A percentile compares a stretch with the other conserved stretches of the same genome.
Evolutionary conservation across 2,329 filamentous ascomycete species (phyloP).

Genomic region (Colletotrichum orbiculare): DNA sequence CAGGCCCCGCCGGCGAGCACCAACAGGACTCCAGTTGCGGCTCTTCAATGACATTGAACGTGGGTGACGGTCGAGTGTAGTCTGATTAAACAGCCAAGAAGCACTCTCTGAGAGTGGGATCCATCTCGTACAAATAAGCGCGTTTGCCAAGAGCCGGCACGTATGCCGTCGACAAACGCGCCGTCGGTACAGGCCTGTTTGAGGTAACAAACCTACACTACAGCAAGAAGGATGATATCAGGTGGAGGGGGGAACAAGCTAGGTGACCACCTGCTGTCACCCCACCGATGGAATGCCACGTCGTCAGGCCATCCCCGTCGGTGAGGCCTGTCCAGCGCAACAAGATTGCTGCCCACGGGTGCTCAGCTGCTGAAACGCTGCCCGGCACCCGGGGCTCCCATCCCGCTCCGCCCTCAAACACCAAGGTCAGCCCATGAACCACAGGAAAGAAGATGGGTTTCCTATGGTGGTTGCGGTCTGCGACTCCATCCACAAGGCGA

Average conservation of each 20-base stretch:
- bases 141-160: constrained; percentile 11
- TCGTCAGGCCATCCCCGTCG: constrained; percentile 33
- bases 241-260: constrained; percentile 15
- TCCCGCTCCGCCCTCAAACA: constrained; percentile 1
- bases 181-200: constrained; percentile 2
- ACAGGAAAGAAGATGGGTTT: not conserved
- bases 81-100: not conserved
- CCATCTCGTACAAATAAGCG: constrained; percentile 23
- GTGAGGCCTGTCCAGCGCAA: not conserved
- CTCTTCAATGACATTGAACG: constrained; percentile 19
- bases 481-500: constrained; percentile 9
- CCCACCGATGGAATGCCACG: constrained; percentile 12
- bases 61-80: not conserved
- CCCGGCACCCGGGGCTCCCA: not conserved
- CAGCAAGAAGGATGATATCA: not conserved
- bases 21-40: constrained; percentile 30
- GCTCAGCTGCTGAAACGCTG: constrained; percentile 22
- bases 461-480: not conserved
- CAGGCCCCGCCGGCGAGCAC: constrained; percentile 17
- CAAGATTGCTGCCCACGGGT: not conserved
- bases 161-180: not conserved
- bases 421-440: not conserved
- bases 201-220: constrained; percentile 19
- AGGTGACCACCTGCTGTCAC: constrained; percentile 12
- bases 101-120: not conserved